A percentile compares a stretch with the other conserved stretches of the same genome.
Conservation (phyloP, 345 rosid genomes). For the Brassica rapa region DNA sequence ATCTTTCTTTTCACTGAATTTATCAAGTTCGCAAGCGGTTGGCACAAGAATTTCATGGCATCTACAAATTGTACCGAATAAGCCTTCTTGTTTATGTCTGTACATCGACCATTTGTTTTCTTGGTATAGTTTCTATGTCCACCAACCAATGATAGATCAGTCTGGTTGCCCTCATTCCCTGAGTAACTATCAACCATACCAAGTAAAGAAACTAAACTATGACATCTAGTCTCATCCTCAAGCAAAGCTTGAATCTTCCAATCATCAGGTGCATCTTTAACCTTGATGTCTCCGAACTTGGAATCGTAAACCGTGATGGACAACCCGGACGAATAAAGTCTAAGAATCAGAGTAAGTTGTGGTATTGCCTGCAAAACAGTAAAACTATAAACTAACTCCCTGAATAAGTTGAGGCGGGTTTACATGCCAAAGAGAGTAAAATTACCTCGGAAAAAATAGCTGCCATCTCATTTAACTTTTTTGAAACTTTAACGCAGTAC, state of each 20-base stretch:
- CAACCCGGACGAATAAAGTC: constrained; percentile 72
- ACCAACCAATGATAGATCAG: constrained; percentile 35
- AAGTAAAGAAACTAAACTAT: constrained; percentile 51
- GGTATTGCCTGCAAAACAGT: constrained; percentile 53
- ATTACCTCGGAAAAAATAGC: constrained; percentile 57
- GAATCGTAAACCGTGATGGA: constrained; percentile 39
- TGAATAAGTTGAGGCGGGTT: constrained; percentile 19
- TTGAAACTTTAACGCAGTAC: constrained; percentile 54
- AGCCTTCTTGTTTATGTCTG: constrained; percentile 41
- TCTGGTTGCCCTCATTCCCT: constrained; percentile 40
- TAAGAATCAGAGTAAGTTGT: constrained; percentile 57
- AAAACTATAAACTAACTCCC: constrained; percentile 28
- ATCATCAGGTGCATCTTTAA: constrained; percentile 42
- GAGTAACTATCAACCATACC: constrained; percentile 49
- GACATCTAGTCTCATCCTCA: constrained; percentile 48
- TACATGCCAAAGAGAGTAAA: constrained; percentile 30
- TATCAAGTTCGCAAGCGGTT: constrained; percentile 71
- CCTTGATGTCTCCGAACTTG: constrained; percentile 43
- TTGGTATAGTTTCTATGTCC: constrained; percentile 28
- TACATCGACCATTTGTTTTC: constrained; percentile 28
- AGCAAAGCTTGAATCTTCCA: constrained; percentile 46
- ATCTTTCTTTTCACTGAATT: constrained; percentile 59
- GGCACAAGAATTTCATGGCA: constrained; percentile 75
- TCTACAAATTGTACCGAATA: constrained; percentile 49
- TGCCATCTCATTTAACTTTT: constrained; percentile 49